A percentile compares a stretch with the other conserved stretches of the same genome.
These are phyloP conservation scores for Cryptosporidium canis DNA, from an alignment of 169 alveolate species.

Conservation along the genomic window DNA sequence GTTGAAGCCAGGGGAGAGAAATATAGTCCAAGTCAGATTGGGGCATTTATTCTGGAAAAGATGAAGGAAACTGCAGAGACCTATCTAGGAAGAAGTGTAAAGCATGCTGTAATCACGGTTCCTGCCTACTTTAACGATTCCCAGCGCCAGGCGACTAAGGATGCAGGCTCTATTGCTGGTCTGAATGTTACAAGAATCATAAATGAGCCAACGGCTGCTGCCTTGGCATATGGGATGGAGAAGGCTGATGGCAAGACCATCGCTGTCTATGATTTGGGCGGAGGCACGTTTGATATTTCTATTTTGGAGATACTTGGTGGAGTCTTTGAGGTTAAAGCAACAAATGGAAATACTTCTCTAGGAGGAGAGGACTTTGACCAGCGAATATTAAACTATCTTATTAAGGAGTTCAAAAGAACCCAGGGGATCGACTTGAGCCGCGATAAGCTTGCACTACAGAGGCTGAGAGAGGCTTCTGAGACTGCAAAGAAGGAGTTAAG, in stretches of 20 bases:
- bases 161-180: conserved; percentile 96
- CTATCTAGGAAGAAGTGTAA: conserved; percentile 92
- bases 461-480: conserved; percentile 98
- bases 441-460: conserved; percentile 95
- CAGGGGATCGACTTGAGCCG: conserved; percentile 94
- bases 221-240: conserved; percentile 98
- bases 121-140: conserved; percentile 97
- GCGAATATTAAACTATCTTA: conserved; percentile 90
- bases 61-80: conserved; percentile 98
- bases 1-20: conserved; percentile 94
- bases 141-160: conserved; percentile 97
- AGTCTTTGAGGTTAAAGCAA: conserved; percentile 98
- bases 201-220: conserved; percentile 99
- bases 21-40: conserved; percentile 96
- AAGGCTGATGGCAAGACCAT: conserved; percentile 92
- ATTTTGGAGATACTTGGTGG: conserved; percentile 97
- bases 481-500: conserved; percentile 97
- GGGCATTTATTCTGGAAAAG: conserved; percentile 94
- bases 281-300: conserved; percentile 98
- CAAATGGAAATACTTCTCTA: conserved; percentile 98
- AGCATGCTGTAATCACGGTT: conserved; percentile 96
- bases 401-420: conserved; percentile 94
- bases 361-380: conserved; percentile 99
- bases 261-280: conserved; percentile 92
- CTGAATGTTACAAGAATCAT: conserved; percentile 94